Evolutionary conservation across 805 yeast genomes (phyloP).

Genomic region (Saccharomycopsis schoenii): DNA sequence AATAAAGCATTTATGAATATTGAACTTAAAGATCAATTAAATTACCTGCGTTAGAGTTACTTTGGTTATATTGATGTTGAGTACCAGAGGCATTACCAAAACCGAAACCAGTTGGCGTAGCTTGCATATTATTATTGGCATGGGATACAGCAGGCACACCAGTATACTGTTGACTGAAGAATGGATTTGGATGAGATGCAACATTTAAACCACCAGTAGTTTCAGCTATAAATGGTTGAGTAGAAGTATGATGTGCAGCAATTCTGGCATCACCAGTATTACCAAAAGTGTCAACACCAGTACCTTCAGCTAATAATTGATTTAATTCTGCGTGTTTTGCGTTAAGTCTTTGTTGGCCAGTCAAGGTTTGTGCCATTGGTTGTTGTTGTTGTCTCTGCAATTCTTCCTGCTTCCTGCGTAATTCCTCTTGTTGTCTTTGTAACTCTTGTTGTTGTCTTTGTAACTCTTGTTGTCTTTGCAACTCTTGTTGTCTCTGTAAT

Average conservation of each 20-base stretch:
- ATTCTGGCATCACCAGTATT: slow-evolving; percentile 75
- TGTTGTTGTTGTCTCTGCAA: slow-evolving; percentile 23
- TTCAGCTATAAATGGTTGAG: slow-evolving; percentile 72
- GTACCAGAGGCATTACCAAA: slow-evolving; percentile 61
- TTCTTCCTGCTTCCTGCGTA: slow-evolving; percentile 20
- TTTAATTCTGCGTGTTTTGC: slow-evolving; percentile 65
- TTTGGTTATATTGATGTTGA: slow-evolving; percentile 6
- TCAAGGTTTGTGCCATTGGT: slow-evolving; percentile 36
- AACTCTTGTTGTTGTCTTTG: slow-evolving; percentile 20
- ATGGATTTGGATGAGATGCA: slow-evolving; percentile 37
- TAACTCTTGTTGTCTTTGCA: slow-evolving; percentile 9
- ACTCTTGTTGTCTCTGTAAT: slow-evolving; percentile 13
- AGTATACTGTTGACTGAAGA: slow-evolving; percentile 55
- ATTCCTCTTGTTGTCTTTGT: slow-evolving; percentile 22
- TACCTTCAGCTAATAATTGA: slow-evolving; percentile 69
- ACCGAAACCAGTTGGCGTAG: slow-evolving; percentile 81
- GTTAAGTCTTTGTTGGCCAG: slow-evolving; percentile 47
- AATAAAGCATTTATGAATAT: not conserved
- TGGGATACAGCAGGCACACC: slow-evolving; percentile 48
- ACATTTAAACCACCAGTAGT: slow-evolving; percentile 74
- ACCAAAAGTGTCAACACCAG: slow-evolving; percentile 91
- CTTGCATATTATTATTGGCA: slow-evolving; percentile 45
- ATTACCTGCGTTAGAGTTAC: slow-evolving; percentile 5
- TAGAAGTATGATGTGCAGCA: slow-evolving; percentile 86
- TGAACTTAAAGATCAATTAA: slow-evolving; percentile 15